Evolutionary conservation across 495 filamentous ascomycete species (phyloP).

Genomic region (Cenococcum geophilum): DNA sequence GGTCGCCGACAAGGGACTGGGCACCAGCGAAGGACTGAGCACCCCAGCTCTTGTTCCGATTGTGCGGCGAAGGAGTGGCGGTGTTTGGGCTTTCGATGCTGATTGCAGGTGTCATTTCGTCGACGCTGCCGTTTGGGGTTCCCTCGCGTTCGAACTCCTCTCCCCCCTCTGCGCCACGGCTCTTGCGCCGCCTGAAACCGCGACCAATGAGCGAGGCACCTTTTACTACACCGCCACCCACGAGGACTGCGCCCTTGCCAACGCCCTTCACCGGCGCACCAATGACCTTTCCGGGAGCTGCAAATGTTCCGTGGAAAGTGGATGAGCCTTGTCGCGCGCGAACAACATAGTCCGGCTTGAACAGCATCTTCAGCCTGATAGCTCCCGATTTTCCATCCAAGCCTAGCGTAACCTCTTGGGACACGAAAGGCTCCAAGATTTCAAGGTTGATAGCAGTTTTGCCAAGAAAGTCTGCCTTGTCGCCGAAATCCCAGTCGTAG

Average conservation of each 20-base stretch:
- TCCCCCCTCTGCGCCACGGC: constrained; percentile 47
- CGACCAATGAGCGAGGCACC: constrained; percentile 82
- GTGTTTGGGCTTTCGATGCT: constrained; percentile 37
- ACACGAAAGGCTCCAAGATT: constrained; percentile 75
- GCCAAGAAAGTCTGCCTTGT: constrained; percentile 83
- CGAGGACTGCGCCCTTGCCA: constrained; percentile 59
- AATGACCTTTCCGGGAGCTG: constrained; percentile 83
- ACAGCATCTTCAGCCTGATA: constrained; percentile 78
- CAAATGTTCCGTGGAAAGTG: constrained; percentile 90
- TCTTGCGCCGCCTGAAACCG: constrained; percentile 62
- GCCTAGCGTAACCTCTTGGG: constrained; percentile 61
- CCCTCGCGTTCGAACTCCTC: constrained; percentile 17
- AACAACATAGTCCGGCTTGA: constrained; percentile 87
- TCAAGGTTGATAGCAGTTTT: constrained; percentile 70
- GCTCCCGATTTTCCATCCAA: constrained; percentile 86
- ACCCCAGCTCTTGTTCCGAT: constrained; percentile 62
- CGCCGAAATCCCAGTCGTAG: constrained; percentile 93
- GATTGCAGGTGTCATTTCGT: constrained; percentile 26
- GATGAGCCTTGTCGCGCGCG: constrained; percentile 83
- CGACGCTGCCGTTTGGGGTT: constrained; percentile 18
- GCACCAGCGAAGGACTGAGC: constrained; percentile 45
- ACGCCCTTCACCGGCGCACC: constrained; percentile 91
- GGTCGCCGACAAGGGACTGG: constrained; percentile 46
- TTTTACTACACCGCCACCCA: constrained; percentile 67
- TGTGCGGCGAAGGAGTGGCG: constrained; percentile 41